A percentile compares a stretch with the other conserved stretches of the same genome.
These are phyloP conservation scores for Phalaenopsis aphrodite DNA, from an alignment of 106 monocot species.

Conservation along the genomic window DNA sequence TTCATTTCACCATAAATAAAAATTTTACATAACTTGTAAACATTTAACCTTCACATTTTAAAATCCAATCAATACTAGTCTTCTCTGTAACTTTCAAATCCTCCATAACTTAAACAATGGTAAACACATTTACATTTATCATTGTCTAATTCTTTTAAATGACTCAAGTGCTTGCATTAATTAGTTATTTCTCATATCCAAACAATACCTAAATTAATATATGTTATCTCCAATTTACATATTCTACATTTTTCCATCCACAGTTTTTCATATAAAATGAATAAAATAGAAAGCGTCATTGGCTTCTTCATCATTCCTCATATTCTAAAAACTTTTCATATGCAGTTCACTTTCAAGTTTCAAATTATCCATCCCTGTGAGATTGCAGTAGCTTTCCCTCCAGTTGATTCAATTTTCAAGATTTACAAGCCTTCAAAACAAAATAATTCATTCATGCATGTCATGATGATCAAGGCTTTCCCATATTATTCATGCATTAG, in stretches of 20 bases:
- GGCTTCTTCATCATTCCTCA: not conserved
- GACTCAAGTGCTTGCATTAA: constrained; percentile 2
- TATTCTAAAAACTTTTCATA: too few relatives aligned
- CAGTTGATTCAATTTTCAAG: too few relatives aligned
- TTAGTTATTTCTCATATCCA: not conserved
- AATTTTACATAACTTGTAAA: constrained; percentile 6
- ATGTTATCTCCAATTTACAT: constrained; percentile 7
- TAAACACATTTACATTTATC: not conserved
- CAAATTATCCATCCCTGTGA: too few relatives aligned
- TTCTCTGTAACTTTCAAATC: not conserved
- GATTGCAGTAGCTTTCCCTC: too few relatives aligned
- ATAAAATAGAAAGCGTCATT: constrained; percentile 11
- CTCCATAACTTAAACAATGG: not conserved
- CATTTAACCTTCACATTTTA: not conserved
- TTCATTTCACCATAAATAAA: not conserved
- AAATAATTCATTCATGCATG: too few relatives aligned
- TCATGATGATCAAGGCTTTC: too few relatives aligned
- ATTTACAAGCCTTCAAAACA: too few relatives aligned
- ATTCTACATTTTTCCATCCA: not conserved
- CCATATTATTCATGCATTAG: too few relatives aligned
- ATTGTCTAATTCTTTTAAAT: not conserved
- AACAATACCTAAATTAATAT: constrained; percentile 16
- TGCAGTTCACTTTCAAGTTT: too few relatives aligned
- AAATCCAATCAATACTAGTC: not conserved
- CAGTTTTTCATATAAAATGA: constrained; percentile 6